Base-by-base conservation (phyloP, 352 stramenopile genomes). In the Globisporangium nagaii region DNA sequence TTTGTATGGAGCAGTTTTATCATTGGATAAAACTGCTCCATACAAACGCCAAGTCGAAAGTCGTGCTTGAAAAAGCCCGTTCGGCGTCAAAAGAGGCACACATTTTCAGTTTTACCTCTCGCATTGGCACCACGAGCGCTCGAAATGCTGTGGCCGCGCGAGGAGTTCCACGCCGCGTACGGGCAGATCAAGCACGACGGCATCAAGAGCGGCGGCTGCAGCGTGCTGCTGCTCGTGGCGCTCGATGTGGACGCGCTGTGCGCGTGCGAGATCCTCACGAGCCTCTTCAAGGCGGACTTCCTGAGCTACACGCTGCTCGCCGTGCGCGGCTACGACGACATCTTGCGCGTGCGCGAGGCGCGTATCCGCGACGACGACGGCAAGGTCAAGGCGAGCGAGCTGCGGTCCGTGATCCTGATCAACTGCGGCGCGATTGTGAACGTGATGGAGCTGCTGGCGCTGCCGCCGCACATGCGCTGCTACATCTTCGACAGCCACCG, bases 401-500 rank as follows among this genome's bases (percentile, higher is more conserved):
- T 98, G 22, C 75, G 89, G 2, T 96, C 87, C 3, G 71, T 98
- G 28, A 73, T 99, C 6, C 72, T 98, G 67, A 72, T 98, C 52
- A 98, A 98, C 62, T 97, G 96, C 54, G 96, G 96, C 35, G 94
- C 92, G 17, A 96, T 96, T 50, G 75, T 93, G 25, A 96, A 98
- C 67, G 71, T 98, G 7, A 74, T 81, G 20, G 73, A 83, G 65
- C 64, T 98, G 28, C 75, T 98, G 54, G 66, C 74, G 50, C 65
- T 92, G 20, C 73, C 80, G 20, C 48, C 61, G 12, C 52, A 73
- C 32, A 67, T 92, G 10, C 90, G 84, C 42, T 90, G 92, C 35
- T 99, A 98, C 74, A 87, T 99, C 8, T 79, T 98, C 43, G 96
- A 99, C 75, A 96, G 81, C 56, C 93, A 98, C 64, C 78, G 95